Base-by-base conservation (phyloP, 768 basidiomycete species). In the Leccinellum luteum region DNA sequence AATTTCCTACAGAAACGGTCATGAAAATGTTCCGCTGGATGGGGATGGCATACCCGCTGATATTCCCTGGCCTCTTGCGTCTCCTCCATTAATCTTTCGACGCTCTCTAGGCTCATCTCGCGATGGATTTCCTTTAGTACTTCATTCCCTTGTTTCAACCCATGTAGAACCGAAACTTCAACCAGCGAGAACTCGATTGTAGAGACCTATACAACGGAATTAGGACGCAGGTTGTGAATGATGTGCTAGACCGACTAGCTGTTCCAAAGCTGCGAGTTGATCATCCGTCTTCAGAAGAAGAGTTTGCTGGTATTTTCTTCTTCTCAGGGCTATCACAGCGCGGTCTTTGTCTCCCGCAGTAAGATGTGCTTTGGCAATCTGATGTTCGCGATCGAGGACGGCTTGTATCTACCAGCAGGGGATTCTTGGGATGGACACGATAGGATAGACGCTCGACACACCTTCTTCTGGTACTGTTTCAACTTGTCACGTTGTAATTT, bases 401-500 rank as follows among this genome's bases (percentile, higher is more conserved):
- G 76, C 78, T 79, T 98, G 91, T 59, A 98, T 88, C 96, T 98
- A 57, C 54, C 54, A 7, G 13, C 30, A 52, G 38, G 19, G 15
- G 35, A 6, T 23, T 17, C 51, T 53, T 48, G 27, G 14, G 43
- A 52, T 23, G 45, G 47, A 41, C 35, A 30, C 10, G 43, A 21
- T 41, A 48, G 15, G 45, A 57, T 21, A 51, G 28, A 43, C 30
- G 21, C 32, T 25, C 23, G 17, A 48, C 79, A 28, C 56, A 92
- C 96, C 82, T 89, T 89, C 78, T 87, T 92, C 82, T 96, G 97
- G 69, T 98, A 99, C 71, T 95, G 92, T 71, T 84, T 89, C 60
- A 99, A 76, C 73, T 95, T 98, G 75, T 99, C 97, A 32, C 97
- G 82, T 72, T 99, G 97, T 48, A 97, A 73, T 75, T 99, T 98